Conservation (phyloP, 208 protist species). For the Leishmania arabica region DNA sequence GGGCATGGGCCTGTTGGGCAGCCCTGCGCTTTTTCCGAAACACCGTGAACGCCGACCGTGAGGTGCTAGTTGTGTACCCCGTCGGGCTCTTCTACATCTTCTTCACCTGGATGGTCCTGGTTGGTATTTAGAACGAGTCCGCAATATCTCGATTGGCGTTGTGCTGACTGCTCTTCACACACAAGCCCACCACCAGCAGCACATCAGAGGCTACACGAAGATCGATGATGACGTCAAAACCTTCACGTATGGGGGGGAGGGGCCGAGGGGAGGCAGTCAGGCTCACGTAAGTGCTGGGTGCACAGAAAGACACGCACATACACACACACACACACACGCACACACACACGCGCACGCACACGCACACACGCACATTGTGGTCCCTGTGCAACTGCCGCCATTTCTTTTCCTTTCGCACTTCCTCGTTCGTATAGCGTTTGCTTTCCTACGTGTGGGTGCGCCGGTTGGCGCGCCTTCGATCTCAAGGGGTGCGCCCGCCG, state of each 20-base stretch:
- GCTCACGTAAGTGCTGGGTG: not conserved
- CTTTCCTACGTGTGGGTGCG: not conserved
- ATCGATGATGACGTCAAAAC: not conserved
- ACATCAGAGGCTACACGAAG: no score
- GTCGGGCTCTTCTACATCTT: slow-evolving; percentile 93
- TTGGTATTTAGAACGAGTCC: slow-evolving; percentile 36
- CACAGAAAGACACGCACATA: not conserved
- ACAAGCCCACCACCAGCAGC: not conserved
- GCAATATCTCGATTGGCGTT: not conserved
- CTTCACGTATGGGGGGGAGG: not conserved
- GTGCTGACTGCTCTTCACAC: not conserved
- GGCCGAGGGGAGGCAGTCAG: not conserved
- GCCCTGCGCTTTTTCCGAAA: slow-evolving; percentile 89
- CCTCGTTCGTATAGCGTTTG: not conserved
- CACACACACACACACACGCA: slow-evolving; percentile 1
- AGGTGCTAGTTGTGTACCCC: slow-evolving; percentile 89
- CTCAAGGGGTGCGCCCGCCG: not conserved
- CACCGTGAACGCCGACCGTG: slow-evolving; percentile 48
- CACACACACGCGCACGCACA: not conserved
- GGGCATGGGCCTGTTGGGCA: slow-evolving; percentile 88
- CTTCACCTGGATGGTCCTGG: slow-evolving; percentile 88
- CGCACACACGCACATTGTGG: not conserved
- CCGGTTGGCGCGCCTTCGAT: not conserved
- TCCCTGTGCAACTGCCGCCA: not conserved
- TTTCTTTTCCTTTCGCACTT: slow-evolving; percentile 1